Evolutionary conservation across 2,329 filamentous ascomycete genomes (phyloP).

Genomic region (Aquanectria penicillioides): DNA sequence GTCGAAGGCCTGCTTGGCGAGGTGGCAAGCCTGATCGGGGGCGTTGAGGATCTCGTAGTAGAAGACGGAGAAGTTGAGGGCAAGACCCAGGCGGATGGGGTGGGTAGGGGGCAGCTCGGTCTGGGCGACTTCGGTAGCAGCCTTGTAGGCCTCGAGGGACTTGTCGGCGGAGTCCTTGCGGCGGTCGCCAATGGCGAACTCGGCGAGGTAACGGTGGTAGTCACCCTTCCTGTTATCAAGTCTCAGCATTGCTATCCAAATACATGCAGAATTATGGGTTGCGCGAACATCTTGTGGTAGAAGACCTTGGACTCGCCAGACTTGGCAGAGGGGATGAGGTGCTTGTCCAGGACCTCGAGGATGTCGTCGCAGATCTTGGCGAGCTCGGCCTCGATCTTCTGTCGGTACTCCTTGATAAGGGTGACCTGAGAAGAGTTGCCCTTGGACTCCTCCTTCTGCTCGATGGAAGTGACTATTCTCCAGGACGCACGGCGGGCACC

Average conservation of each 20-base stretch:
- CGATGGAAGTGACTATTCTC: conserved; percentile 99
- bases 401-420: conserved; percentile 96
- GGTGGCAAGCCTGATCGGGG: conserved; percentile 96
- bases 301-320: conserved; percentile 99
- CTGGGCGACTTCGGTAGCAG: conserved; percentile 97
- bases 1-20: conserved; percentile 99
- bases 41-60: conserved; percentile 99
- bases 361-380: conserved; percentile 99
- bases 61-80: conserved; percentile 99
- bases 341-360: conserved; percentile 91
- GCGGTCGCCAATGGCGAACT: conserved; percentile 93
- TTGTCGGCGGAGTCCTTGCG: conserved; percentile 88
- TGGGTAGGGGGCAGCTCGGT: conserved; percentile 97
- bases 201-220: conserved; percentile 94
- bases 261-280: conserved; percentile 9
- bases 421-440: conserved; percentile 93
- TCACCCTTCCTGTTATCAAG: conserved; percentile 82
- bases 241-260: background rate
- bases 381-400: conserved; percentile 97
- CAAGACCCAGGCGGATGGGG: conserved; percentile 96
- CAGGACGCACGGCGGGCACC: conserved; percentile 98
- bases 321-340: conserved; percentile 94
- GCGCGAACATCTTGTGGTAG: conserved; percentile 97
- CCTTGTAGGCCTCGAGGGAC: conserved; percentile 97
- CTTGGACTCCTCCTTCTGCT: conserved; percentile 99